Percentiles rank a stretch among this genome's conserved stretches.
These are phyloP conservation scores for Cytospora leucostoma DNA, from an alignment of 2,329 filamentous ascomycete species.

Conservation along the genomic window DNA sequence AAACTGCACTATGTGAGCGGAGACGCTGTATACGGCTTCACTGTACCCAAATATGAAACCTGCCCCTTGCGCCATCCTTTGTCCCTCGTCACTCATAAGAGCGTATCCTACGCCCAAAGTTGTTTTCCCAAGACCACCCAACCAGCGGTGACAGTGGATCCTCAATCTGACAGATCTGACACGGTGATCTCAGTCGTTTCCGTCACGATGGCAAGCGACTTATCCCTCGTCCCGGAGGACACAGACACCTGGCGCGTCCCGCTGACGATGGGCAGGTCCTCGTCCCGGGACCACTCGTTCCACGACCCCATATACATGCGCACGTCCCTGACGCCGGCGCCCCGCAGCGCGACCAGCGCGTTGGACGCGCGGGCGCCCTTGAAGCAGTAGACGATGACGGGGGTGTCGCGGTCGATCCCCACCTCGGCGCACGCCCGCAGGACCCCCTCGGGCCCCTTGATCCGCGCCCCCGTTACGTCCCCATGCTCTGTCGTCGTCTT, in stretches of 20 bases:
- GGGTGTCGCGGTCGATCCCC: background rate
- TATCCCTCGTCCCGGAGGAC: background rate
- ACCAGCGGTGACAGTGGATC: background rate
- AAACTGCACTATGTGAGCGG: too few relatives aligned
- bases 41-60: background rate
- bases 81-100: background rate
- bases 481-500: too few relatives aligned
- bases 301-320: constrained; percentile 1
- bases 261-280: background rate
- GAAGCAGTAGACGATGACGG: constrained; percentile 2
- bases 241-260: background rate
- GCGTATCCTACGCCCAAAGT: background rate
- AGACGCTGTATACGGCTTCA: too few relatives aligned
- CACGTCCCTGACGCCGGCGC: background rate
- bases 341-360: background rate
- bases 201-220: background rate
- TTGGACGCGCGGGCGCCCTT: background rate
- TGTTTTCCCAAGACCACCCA: too few relatives aligned
- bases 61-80: background rate
- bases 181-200: background rate
- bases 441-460: background rate
- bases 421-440: background rate
- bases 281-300: background rate
- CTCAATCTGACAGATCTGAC: background rate
- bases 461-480: background rate